phyloP scores from a whole-genome alignment of 176 grass and related monocot genomes.

The Aegilops tauschii region DNA sequence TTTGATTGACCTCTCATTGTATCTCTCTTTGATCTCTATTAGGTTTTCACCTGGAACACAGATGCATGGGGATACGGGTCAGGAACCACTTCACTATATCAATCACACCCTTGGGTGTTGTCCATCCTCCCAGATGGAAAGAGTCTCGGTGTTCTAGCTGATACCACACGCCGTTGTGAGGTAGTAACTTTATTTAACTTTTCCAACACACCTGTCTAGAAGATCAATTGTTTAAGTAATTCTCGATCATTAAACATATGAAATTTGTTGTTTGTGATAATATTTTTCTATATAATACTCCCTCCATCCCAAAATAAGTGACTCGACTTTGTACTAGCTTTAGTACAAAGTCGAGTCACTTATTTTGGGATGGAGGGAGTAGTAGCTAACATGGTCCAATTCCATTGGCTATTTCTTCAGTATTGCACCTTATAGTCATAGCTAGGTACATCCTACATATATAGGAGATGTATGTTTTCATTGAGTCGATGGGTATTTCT shows the following conservation, averaged over 20 bases:
- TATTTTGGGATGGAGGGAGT: too few relatives aligned
- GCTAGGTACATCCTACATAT: neutral
- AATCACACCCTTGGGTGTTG: conserved; percentile 92
- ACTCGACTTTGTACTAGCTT: too few relatives aligned
- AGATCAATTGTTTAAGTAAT: neutral
- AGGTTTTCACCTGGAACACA: conserved; percentile 98
- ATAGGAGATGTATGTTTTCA: neutral
- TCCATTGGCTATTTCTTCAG: neutral
- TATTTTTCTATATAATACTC: neutral
- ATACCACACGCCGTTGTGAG: conserved; percentile 78
- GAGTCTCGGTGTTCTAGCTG: conserved; percentile 74
- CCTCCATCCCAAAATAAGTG: too few relatives aligned
- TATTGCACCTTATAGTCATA: neutral
- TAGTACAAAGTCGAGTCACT: too few relatives aligned
- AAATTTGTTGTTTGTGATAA: neutral
- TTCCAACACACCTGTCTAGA: neutral
- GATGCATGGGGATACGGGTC: conserved; percentile 83
- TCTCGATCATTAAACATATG: neutral
- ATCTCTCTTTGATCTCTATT: neutral
- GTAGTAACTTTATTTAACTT: conserved; percentile 1
- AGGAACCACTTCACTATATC: conserved; percentile 85
- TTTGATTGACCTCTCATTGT: neutral
- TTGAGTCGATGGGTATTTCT: neutral
- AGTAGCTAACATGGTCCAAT: neutral
- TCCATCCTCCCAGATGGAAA: conserved; percentile 76